Percentiles rank a stretch among this genome's conserved stretches.
Evolutionary conservation across 192 early-diverging fungal species (phyloP).

Genomic region (Funneliformis mosseae): DNA sequence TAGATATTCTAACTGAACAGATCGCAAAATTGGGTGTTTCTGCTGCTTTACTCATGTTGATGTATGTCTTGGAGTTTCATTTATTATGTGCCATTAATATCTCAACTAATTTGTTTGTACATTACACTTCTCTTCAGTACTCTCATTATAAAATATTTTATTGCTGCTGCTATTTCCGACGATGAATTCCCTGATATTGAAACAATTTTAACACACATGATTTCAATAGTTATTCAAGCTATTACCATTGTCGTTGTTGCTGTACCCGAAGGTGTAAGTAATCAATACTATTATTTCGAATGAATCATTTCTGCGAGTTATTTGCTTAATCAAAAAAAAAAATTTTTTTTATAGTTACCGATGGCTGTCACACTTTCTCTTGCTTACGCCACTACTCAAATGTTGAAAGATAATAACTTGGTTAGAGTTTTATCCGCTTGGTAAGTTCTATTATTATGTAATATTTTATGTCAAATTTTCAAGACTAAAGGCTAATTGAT

Average conservation of each 20-base stretch:
- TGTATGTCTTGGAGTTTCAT: slow-evolving; percentile 35
- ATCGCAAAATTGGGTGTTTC: slow-evolving; percentile 93
- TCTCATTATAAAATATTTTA: slow-evolving; percentile 65
- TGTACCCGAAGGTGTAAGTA: slow-evolving; percentile 73
- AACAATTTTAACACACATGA: slow-evolving; percentile 59
- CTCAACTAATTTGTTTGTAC: not conserved
- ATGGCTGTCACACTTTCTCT: slow-evolving; percentile 87
- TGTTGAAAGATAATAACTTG: slow-evolving; percentile 81
- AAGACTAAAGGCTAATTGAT: not conserved
- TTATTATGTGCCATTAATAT: slow-evolving; percentile 43
- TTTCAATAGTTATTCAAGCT: slow-evolving; percentile 77
- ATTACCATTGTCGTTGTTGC: slow-evolving; percentile 83
- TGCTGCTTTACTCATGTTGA: slow-evolving; percentile 80
- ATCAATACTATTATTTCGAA: not conserved
- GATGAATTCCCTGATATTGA: slow-evolving; percentile 59
- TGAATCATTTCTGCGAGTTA: not conserved
- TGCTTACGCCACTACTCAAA: slow-evolving; percentile 80
- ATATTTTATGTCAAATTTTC: not conserved
- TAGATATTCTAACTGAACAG: slow-evolving; percentile 86
- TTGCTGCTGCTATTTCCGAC: slow-evolving; percentile 53
- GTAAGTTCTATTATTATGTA: not conserved
- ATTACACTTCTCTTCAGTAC: slow-evolving; percentile 35
- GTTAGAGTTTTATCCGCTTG: slow-evolving; percentile 77
- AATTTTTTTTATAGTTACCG: slow-evolving; percentile 48
- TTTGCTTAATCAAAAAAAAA: not conserved